Evolutionary conservation across 1,139 yeast species (phyloP).

Genomic region (Sugiyamaella grinbergsii): DNA sequence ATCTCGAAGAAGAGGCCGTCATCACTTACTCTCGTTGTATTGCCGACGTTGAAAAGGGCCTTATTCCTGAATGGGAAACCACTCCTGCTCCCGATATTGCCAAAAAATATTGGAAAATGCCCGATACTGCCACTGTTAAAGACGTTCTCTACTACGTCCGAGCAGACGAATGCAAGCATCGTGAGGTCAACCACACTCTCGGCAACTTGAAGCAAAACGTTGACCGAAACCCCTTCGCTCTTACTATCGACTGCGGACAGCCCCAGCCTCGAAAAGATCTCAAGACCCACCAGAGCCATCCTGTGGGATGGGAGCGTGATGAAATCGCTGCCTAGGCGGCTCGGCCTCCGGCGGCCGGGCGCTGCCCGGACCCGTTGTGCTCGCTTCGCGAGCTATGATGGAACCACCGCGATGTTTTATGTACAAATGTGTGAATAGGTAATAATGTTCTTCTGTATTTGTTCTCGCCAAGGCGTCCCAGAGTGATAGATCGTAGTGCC

Average conservation of each 20-base stretch:
- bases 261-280: constrained; percentile 63
- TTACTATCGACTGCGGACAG: constrained; percentile 43
- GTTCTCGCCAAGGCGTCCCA: too few species aligned
- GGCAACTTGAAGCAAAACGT: constrained; percentile 57
- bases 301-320: constrained; percentile 66
- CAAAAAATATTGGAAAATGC: constrained; percentile 61
- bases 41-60: constrained; percentile 55
- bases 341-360: not conserved
- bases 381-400: too few species aligned
- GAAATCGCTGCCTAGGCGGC: constrained; percentile 47
- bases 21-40: constrained; percentile 66
- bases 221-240: constrained; percentile 72
- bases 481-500: too few species aligned
- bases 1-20: constrained; percentile 78
- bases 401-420: too few species aligned
- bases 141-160: constrained; percentile 62
- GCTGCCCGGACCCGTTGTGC: too few species aligned
- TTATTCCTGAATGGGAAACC: constrained; percentile 52
- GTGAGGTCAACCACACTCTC: constrained; percentile 76
- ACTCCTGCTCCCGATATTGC: constrained; percentile 52
- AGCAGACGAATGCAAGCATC: constrained; percentile 72
- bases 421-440: too few species aligned
- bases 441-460: too few species aligned
- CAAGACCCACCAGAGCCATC: constrained; percentile 48
- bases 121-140: constrained; percentile 54